Conservation (phyloP, 257 asterid genomes). For the Paraleonurus japonicus region DNA sequence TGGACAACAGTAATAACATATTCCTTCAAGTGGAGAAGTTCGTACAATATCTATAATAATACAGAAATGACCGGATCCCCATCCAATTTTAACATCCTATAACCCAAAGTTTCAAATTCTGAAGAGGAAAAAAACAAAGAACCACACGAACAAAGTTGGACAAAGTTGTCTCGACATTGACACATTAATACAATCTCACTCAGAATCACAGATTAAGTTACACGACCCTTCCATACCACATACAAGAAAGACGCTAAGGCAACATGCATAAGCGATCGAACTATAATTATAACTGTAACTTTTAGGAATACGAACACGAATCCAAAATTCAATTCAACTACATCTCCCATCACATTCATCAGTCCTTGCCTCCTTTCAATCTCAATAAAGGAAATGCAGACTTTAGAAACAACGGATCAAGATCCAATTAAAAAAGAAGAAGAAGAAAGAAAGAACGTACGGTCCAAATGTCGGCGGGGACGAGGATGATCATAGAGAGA, state of each 20-base stretch:
- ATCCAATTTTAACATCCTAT: not conserved
- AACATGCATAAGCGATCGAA: conserved; percentile 9
- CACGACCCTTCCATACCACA: not conserved
- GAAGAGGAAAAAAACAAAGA: not conserved
- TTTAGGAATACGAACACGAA: not conserved
- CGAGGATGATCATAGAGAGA: conserved; percentile 66
- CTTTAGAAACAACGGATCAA: not conserved
- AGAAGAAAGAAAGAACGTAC: conserved; percentile 36
- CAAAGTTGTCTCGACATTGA: not conserved
- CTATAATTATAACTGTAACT: not conserved
- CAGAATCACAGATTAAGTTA: conserved; percentile 3
- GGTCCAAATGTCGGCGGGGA: conserved; percentile 83
- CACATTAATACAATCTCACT: not conserved
- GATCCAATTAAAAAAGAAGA: not conserved
- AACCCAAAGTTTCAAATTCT: not conserved
- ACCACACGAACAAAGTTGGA: not conserved
- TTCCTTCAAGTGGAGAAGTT: not conserved
- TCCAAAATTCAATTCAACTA: not conserved
- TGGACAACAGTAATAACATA: not conserved
- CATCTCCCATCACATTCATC: not conserved
- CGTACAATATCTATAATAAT: not conserved
- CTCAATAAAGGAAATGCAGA: not conserved
- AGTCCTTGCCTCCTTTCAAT: not conserved
- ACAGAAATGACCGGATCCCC: not conserved
- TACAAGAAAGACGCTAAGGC: not conserved